Evolutionary conservation across 495 filamentous ascomycete species (phyloP), one percentile per base, ranked within the genome.

Genomic region (Evansstolkia leycettana): DNA sequence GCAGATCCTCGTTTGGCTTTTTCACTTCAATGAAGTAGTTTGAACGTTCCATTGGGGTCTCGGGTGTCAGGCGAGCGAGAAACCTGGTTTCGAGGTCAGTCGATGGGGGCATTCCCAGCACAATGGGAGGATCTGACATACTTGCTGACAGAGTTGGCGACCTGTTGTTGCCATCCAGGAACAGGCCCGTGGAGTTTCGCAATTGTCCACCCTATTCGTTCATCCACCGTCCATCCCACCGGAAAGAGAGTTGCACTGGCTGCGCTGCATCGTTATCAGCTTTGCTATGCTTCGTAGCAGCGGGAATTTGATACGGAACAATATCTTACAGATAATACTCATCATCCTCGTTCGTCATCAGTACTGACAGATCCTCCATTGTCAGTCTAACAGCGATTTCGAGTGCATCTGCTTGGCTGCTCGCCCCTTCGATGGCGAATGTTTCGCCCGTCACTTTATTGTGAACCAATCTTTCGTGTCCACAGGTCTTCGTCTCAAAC

Each of bases 161-260:
- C 53, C 36, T 73, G 67, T 36, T 69, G 57, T 17, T 73, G 57
- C 72, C 72, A 75, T 12, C 60, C 40, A 7, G 70, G 70, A 0
- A 75, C 69, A 1, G 67, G 63, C 14, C 46, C 49, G 37, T 75
- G 69, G 18, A 76, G 51, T 28, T 57, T 52, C n/a, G 61, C 62
- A 38, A 75, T 64, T 5, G 64, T 65, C 48, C 58, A 69, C 15
- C 69, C 70, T 34, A 76, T 73, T 13, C 70, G 61, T 36, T 72
- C 56, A 32, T 65, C 45, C 1, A 76, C 60, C 9, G 61, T 63
- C 72, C 72, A 76, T 10, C 71, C 72, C 1, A 69, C 66, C 0
- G 72, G 72, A 38, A 73, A 74, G 4, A 73, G 52, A 28, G 65
- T 76, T 16, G 71, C 71, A 37, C 69, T 73, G 15, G 70, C 72